A percentile compares a stretch with the other conserved stretches of the same genome.
Evolutionary conservation across 2,329 filamentous ascomycete species (phyloP).

Genomic region (Exserohilum rostratum): DNA sequence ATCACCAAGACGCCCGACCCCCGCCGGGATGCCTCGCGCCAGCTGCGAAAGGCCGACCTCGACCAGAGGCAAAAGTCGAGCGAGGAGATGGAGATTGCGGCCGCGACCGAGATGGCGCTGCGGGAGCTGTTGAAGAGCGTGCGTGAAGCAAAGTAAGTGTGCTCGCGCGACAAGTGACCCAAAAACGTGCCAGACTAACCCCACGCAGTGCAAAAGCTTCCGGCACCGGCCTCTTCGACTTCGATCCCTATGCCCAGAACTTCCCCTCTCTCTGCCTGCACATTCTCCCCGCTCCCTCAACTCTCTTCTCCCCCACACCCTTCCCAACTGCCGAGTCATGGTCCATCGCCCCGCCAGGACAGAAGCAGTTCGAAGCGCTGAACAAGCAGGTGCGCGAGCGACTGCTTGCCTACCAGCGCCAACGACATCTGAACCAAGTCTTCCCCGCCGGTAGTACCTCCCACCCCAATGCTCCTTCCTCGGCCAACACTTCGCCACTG

Average conservation of each 20-base stretch:
- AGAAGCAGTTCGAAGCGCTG: constrained; percentile 76
- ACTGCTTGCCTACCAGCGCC: constrained; percentile 55
- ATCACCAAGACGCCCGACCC: constrained; percentile 55
- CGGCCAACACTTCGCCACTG: constrained; percentile 40
- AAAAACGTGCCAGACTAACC: not conserved
- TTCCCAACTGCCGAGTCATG: constrained; percentile 80
- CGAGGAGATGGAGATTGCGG: constrained; percentile 78
- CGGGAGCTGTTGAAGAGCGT: constrained; percentile 81
- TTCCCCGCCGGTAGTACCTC: constrained; percentile 33
- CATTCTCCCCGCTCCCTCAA: constrained; percentile 79
- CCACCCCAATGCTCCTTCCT: constrained; percentile 34
- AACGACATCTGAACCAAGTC: constrained; percentile 44
- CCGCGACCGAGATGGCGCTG: constrained; percentile 82
- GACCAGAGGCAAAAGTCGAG: constrained; percentile 68
- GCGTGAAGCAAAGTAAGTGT: constrained; percentile 75
- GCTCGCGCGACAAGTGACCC: not conserved
- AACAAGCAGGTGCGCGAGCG: constrained; percentile 69
- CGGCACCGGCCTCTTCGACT: constrained; percentile 66
- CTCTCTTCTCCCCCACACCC: constrained; percentile 80
- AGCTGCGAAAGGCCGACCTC: constrained; percentile 61
- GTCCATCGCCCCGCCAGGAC: constrained; percentile 76
- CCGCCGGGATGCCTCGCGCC: constrained; percentile 45
- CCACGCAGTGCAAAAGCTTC: constrained; percentile 51
- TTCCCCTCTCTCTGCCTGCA: constrained; percentile 85
- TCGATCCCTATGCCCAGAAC: constrained; percentile 83